Percentiles rank a stretch among this genome's conserved stretches.
Evolutionary conservation across 2,329 filamentous ascomycete species (phyloP).

Genomic region (Orbilia ellipsospora): DNA sequence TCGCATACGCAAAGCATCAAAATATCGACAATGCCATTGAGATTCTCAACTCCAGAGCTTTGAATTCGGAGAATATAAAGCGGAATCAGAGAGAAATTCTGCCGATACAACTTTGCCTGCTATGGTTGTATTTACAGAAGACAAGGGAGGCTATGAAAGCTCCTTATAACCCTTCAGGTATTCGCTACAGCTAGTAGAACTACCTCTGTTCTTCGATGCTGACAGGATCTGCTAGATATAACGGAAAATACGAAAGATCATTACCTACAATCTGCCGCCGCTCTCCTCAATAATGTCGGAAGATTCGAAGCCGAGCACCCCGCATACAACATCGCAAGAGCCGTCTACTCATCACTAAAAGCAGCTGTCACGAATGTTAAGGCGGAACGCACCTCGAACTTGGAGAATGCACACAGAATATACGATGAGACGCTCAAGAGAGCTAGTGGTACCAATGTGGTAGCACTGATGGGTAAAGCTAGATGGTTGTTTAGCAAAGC

Average conservation of each 20-base stretch:
- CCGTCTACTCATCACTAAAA: conserved; percentile 86
- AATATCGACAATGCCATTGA: conserved; percentile 86
- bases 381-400: conserved; percentile 71
- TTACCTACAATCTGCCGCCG: conserved; percentile 90
- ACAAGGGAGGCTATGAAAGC: conserved; percentile 81
- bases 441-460: conserved; percentile 86
- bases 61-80: conserved; percentile 74
- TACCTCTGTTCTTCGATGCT: conserved; percentile 59
- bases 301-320: conserved; percentile 92
- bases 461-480: conserved; percentile 90
- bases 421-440: conserved; percentile 93
- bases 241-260: conserved; percentile 91
- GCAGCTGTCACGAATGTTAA: conserved; percentile 79
- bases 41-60: conserved; percentile 74
- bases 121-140: conserved; percentile 92
- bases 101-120: conserved; percentile 83
- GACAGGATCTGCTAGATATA: conserved; percentile 62
- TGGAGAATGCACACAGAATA: conserved; percentile 86
- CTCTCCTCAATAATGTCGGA: conserved; percentile 92
- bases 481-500: conserved; percentile 86
- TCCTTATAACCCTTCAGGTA: conserved; percentile 69
- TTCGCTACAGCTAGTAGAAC: neutral
- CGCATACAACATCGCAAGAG: conserved; percentile 88
- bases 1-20: conserved; percentile 95
- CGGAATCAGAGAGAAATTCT: conserved; percentile 82